Conservation (phyloP, 352 stramenopile species). For the Discostella stelligera region DNA sequence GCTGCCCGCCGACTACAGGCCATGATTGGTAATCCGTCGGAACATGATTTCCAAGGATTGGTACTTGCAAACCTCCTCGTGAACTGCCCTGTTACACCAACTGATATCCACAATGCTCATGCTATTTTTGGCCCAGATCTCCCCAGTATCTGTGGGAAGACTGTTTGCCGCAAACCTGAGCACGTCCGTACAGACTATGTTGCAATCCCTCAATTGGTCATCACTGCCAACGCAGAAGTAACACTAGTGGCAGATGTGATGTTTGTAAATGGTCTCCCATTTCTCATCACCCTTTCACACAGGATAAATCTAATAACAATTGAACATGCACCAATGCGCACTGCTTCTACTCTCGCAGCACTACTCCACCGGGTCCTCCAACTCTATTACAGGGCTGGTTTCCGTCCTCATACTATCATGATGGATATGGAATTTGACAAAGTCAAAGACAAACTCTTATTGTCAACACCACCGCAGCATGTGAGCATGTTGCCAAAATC, state of each 20-base stretch:
- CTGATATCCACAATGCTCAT: conserved; percentile 1
- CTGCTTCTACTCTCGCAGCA: not conserved
- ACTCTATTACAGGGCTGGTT: not conserved
- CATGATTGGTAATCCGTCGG: too few species aligned
- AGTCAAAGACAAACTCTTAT: conserved; percentile 7
- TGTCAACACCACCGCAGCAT: conserved; percentile 21
- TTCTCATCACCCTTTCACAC: too few species aligned
- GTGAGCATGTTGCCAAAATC: conserved; percentile 48
- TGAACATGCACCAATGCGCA: not conserved
- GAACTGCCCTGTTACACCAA: too few species aligned
- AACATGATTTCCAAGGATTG: not conserved
- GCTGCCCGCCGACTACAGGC: too few species aligned
- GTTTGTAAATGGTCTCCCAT: too few species aligned
- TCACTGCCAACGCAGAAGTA: too few species aligned
- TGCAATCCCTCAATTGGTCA: too few species aligned
- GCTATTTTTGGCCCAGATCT: conserved; percentile 1
- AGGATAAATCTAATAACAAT: too few species aligned
- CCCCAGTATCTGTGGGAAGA: not conserved
- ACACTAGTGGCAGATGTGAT: too few species aligned
- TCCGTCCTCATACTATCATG: conserved; percentile 17
- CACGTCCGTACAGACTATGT: not conserved
- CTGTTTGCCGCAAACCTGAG: too few species aligned
- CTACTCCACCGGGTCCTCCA: not conserved
- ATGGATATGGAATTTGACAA: conserved; percentile 43
- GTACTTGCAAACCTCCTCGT: not conserved